phyloP scores from a whole-genome alignment of 202 grass and related monocot species.

The Digitaria exilis region DNA sequence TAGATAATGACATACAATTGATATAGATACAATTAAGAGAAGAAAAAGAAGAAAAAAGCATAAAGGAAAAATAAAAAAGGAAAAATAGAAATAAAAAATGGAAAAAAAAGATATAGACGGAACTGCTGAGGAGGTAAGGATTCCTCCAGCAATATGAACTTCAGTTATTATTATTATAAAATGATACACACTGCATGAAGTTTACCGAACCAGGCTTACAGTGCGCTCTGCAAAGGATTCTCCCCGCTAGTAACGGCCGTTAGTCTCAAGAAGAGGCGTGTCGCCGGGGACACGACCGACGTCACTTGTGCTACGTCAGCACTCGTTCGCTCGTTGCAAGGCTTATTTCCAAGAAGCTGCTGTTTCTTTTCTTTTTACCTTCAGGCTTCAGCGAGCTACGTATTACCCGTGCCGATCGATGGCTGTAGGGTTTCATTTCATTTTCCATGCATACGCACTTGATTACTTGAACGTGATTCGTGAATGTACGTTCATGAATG shows the following conservation, averaged over 20 bases:
- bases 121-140: too few relatives aligned
- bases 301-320: conserved; percentile 14
- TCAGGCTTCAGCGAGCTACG: not conserved
- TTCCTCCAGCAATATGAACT: too few relatives aligned
- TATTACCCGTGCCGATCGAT: too few relatives aligned
- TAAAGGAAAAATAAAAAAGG: too few relatives aligned
- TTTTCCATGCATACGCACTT: not conserved
- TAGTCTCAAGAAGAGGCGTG: not conserved
- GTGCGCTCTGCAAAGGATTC: not conserved
- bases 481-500: not conserved
- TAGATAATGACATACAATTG: too few relatives aligned
- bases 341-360: conserved; percentile 3
- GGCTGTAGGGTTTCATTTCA: not conserved
- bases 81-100: too few relatives aligned
- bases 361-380: not conserved
- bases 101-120: too few relatives aligned
- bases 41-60: too few relatives aligned
- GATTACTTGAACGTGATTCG: not conserved
- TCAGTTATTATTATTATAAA: too few relatives aligned
- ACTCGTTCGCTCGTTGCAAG: not conserved
- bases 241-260: not conserved
- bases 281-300: not conserved
- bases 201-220: not conserved
- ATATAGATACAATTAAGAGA: too few relatives aligned
- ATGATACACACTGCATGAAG: not conserved